Percentiles rank a stretch among this genome's conserved stretches.
phyloP scores from a whole-genome alignment of 1,139 yeast genomes.

The Suhomyces taliae region DNA sequence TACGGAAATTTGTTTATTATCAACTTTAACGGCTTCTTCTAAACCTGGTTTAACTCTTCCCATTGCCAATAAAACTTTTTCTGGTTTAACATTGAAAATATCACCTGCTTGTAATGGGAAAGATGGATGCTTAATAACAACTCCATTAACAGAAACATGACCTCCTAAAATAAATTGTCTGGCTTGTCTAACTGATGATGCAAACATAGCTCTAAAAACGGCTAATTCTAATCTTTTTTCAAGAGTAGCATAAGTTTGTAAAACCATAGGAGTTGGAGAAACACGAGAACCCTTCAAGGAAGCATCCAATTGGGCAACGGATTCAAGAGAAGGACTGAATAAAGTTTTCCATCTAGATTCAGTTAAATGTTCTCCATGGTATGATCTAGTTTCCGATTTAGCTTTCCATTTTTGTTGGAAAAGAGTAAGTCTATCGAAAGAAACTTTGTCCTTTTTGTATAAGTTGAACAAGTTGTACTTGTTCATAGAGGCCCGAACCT shows the following conservation, averaged over 20 bases:
- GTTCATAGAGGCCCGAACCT: slow-evolving; percentile 90
- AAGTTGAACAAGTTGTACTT: slow-evolving; percentile 87
- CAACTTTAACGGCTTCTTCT: slow-evolving; percentile 64
- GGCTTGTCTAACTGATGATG: slow-evolving; percentile 92
- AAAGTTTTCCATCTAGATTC: slow-evolving; percentile 77
- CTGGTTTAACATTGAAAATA: slow-evolving; percentile 81
- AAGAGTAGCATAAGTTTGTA: slow-evolving; percentile 85
- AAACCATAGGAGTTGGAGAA: slow-evolving; percentile 68
- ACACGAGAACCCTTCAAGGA: slow-evolving; percentile 62
- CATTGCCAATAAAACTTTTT: slow-evolving; percentile 78
- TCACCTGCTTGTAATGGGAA: slow-evolving; percentile 83
- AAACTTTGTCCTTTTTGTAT: slow-evolving; percentile 61
- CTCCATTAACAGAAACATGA: slow-evolving; percentile 83
- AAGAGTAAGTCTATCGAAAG: slow-evolving; percentile 57
- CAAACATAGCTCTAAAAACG: slow-evolving; percentile 87
- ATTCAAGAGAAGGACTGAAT: slow-evolving; percentile 72
- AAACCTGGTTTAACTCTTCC: slow-evolving; percentile 82
- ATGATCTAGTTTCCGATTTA: slow-evolving; percentile 88
- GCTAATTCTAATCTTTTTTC: slow-evolving; percentile 92
- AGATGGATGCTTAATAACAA: slow-evolving; percentile 73
- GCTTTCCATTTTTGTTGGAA: slow-evolving; percentile 93
- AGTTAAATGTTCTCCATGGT: slow-evolving; percentile 92
- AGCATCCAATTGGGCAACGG: slow-evolving; percentile 84
- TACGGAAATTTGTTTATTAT: slow-evolving; percentile 64
- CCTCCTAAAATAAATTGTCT: slow-evolving; percentile 84